phyloP scores from a whole-genome alignment of 495 filamentous ascomycete genomes.

The Pseudomonodictys pantanalensis region DNA sequence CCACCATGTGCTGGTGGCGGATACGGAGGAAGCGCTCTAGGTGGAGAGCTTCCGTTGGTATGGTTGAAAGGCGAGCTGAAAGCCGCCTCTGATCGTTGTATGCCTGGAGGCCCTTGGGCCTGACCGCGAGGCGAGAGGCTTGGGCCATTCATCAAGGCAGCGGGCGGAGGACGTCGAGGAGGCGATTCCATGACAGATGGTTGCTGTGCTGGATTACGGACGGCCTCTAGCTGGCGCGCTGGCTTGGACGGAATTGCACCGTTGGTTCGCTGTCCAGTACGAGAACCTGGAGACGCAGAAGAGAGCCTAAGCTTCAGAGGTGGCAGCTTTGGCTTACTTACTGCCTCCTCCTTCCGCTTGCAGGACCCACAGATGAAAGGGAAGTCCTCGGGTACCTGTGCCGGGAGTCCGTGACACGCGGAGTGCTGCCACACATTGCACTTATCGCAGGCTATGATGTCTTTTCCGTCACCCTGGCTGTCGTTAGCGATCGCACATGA shows the following conservation, averaged over 20 bases:
- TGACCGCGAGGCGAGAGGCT: constrained; percentile 43
- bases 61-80: constrained; percentile 19
- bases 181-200: constrained; percentile 12
- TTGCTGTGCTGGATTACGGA: constrained; percentile 23
- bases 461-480: constrained; percentile 78
- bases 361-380: constrained; percentile 83
- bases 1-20: constrained; percentile 2
- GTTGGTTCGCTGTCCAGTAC: constrained; percentile 32
- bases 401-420: constrained; percentile 76
- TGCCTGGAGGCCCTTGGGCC: constrained; percentile 33
- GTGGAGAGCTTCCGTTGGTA: constrained; percentile 16
- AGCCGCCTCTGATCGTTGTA: constrained; percentile 29
- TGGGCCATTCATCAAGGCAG: constrained; percentile 36
- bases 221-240: constrained; percentile 32
- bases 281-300: constrained; percentile 42
- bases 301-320: constrained; percentile 65
- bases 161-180: constrained; percentile 12
- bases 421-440: constrained; percentile 98
- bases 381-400: constrained; percentile 80
- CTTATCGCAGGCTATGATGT: constrained; percentile 90
- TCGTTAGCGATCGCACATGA: constrained; percentile 23
- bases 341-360: constrained; percentile 61
- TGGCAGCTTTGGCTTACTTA: constrained; percentile 62
- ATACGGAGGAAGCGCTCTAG: neutral
- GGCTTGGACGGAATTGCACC: constrained; percentile 13